Percentiles rank a stretch among this genome's conserved stretches.
Evolutionary conservation across 2,329 filamentous ascomycete species (phyloP).

Genomic region (Paraphaeosphaeria sporulosa): DNA sequence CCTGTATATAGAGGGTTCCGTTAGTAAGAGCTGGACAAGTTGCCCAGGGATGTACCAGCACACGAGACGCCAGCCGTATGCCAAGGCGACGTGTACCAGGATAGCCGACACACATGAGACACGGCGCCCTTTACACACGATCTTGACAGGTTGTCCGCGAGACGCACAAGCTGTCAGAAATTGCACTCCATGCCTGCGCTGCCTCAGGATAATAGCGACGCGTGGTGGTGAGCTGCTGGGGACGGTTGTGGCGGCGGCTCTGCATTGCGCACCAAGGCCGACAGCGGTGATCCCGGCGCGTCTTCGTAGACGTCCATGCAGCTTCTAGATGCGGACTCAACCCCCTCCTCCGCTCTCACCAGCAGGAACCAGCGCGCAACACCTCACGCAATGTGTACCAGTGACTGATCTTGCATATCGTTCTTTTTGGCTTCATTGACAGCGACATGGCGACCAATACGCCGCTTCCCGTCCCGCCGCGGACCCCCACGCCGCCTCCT

Average conservation of each 20-base stretch:
- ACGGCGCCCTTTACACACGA: neutral
- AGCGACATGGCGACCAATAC: constrained; percentile 65
- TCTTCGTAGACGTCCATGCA: constrained; percentile 23
- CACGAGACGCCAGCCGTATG: neutral
- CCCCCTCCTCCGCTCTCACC: constrained; percentile 27
- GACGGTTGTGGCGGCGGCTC: constrained; percentile 21
- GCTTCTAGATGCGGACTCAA: constrained; percentile 29
- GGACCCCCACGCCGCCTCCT: constrained; percentile 70
- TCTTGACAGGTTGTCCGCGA: neutral
- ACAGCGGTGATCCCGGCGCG: constrained; percentile 23
- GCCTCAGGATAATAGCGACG: neutral
- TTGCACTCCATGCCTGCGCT: neutral
- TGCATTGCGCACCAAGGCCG: constrained; percentile 18
- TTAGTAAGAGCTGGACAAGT: neutral
- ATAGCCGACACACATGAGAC: neutral
- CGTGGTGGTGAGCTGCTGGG: constrained; percentile 17
- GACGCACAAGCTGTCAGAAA: neutral
- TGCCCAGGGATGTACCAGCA: neutral
- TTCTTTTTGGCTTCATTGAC: constrained; percentile 15
- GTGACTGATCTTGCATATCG: neutral
- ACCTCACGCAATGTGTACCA: constrained; percentile 3
- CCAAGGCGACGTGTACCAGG: neutral
- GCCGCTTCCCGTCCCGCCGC: constrained; percentile 66
- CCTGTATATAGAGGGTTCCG: neutral
- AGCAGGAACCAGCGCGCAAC: neutral